A percentile compares a stretch with the other conserved stretches of the same genome.
phyloP scores from a whole-genome alignment of 2,329 filamentous ascomycete genomes.

The Penicillium polonicum region DNA sequence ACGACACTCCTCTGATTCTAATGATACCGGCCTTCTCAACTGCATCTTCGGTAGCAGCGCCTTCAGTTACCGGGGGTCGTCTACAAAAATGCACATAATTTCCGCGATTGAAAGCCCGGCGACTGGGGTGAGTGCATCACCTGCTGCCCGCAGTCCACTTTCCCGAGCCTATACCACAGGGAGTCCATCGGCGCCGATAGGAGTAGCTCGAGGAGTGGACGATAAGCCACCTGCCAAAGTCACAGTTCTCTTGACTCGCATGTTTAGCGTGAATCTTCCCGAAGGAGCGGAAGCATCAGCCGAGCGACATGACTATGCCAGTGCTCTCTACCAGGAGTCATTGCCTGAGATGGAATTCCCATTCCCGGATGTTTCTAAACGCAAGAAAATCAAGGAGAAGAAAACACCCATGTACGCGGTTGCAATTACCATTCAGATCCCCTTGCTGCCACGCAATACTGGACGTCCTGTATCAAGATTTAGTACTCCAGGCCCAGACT shows the following conservation, averaged over 20 bases:
- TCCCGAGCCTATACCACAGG: conserved; percentile 42
- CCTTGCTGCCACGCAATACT: conserved; percentile 38
- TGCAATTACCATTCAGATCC: conserved; percentile 56
- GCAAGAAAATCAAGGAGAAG: conserved; percentile 50
- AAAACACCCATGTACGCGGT: conserved; percentile 61
- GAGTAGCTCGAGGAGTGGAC: conserved; percentile 27
- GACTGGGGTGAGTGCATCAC: conserved; percentile 25
- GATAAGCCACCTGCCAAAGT: conserved; percentile 46
- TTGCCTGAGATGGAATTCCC: conserved; percentile 38
- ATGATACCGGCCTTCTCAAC: conserved; percentile 54
- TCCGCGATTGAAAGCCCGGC: conserved; percentile 39
- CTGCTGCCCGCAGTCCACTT: conserved; percentile 36
- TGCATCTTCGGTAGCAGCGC: conserved; percentile 62
- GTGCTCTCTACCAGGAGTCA: conserved; percentile 34
- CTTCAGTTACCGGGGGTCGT: conserved; percentile 58
- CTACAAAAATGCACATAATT: conserved; percentile 61
- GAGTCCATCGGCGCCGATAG: conserved; percentile 30
- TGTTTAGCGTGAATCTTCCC: conserved; percentile 58
- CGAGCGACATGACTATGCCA: conserved; percentile 36
- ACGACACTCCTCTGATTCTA: conserved; percentile 47
- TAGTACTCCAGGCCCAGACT: conserved; percentile 34
- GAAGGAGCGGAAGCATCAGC: conserved; percentile 43
- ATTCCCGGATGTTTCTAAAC: conserved; percentile 41
- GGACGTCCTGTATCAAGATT: conserved; percentile 39
- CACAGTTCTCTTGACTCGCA: conserved; percentile 57